These are phyloP conservation scores for Eragrostis tef DNA, from an alignment of 202 grass and related monocot species.

Conservation along the genomic window DNA sequence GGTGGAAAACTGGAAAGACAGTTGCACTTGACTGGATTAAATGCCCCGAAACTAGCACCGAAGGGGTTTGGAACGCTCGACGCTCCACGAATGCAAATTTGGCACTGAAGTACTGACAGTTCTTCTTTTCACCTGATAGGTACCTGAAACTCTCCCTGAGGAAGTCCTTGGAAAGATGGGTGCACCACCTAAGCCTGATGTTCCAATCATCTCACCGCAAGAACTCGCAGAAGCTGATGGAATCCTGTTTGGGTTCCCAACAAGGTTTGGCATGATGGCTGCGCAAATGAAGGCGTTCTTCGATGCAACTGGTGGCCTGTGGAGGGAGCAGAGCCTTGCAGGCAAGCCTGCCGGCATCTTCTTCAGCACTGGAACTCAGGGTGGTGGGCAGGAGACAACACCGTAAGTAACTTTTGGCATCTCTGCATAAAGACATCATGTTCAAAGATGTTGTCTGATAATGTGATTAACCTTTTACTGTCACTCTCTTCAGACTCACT, in stretches of 20 bases:
- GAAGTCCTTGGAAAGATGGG: conserved; percentile 91
- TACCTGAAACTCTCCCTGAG: conserved; percentile 80
- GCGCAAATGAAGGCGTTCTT: conserved; percentile 96
- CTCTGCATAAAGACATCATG: neutral
- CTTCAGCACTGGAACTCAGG: conserved; percentile 92
- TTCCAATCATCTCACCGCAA: conserved; percentile 68
- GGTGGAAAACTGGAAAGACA: neutral
- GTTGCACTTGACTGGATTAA: neutral
- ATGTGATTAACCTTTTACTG: neutral
- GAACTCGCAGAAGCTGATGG: conserved; percentile 84
- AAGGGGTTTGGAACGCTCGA: neutral
- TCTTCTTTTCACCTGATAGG: conserved; percentile 49
- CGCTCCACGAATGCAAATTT: neutral
- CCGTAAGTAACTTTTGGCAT: conserved; percentile 52
- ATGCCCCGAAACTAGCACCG: neutral
- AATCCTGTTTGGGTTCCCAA: conserved; percentile 86
- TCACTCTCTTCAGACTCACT: conserved; percentile 58
- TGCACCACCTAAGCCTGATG: conserved; percentile 72
- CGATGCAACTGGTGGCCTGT: conserved; percentile 83
- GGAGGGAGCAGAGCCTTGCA: conserved; percentile 84
- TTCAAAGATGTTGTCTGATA: neutral
- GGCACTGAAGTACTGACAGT: neutral
- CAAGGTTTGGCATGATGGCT: conserved; percentile 96
- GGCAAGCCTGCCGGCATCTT: conserved; percentile 88
- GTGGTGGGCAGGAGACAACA: conserved; percentile 91